Conservation (phyloP, 2,329 filamentous ascomycete species). For the Neonectria faginata region DNA sequence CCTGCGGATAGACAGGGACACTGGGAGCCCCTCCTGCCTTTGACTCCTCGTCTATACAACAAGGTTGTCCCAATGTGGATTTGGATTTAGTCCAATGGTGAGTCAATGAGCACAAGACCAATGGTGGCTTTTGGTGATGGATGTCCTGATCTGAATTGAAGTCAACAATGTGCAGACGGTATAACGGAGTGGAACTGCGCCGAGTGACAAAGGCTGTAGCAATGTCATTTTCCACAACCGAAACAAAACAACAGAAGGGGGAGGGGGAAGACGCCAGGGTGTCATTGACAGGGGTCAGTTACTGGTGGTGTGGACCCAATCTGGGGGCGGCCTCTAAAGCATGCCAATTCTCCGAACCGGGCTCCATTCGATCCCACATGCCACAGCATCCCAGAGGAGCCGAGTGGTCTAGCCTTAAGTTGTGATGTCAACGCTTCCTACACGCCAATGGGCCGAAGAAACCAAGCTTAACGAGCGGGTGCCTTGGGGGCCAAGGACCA, state of each 20-base stretch:
- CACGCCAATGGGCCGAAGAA: background rate
- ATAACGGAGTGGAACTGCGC: background rate
- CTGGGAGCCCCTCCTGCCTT: background rate
- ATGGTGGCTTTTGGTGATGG: background rate
- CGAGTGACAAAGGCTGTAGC: background rate
- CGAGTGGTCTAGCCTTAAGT: slow-evolving; percentile 5
- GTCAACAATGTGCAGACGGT: background rate
- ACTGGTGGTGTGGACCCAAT: background rate
- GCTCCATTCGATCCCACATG: background rate
- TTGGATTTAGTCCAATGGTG: background rate
- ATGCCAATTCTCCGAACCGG: background rate
- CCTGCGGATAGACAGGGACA: background rate
- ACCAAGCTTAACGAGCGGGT: background rate
- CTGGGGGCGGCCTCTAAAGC: background rate
- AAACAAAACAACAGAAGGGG: background rate
- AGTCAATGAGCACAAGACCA: background rate
- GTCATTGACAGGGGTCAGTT: background rate
- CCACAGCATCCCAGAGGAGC: slow-evolving; percentile 1
- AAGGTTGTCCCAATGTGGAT: background rate
- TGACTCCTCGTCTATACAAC: background rate
- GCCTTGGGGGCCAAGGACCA: background rate
- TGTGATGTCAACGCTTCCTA: background rate
- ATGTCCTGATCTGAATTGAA: background rate
- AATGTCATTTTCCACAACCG: background rate
- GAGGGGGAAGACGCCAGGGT: background rate